Conservation (phyloP, 148 eudicot species). For the Drosera capensis region DNA sequence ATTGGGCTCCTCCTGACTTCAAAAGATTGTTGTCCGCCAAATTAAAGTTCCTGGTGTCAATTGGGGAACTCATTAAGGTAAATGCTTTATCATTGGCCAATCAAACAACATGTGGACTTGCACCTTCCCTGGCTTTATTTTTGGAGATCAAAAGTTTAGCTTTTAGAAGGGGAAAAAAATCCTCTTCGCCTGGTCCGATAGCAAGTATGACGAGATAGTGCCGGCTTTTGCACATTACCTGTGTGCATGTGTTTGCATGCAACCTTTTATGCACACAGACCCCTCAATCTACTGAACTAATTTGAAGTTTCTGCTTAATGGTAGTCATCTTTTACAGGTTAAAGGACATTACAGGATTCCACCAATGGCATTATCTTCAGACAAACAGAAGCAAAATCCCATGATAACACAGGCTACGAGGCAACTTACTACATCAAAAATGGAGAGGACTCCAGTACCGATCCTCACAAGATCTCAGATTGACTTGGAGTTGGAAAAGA, state of each 20-base stretch:
- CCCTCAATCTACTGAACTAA: not conserved
- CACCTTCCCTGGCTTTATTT: not conserved
- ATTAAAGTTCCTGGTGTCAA: constrained; percentile 67
- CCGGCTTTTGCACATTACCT: no score
- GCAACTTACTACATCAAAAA: constrained; percentile 24
- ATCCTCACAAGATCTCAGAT: constrained; percentile 37
- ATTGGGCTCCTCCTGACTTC: constrained; percentile 96
- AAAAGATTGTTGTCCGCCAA: constrained; percentile 71
- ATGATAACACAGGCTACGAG: constrained; percentile 26
- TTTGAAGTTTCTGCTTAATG: not conserved
- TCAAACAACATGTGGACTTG: not conserved
- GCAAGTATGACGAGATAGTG: no score
- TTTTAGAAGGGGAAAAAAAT: no score
- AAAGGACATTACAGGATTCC: constrained; percentile 57
- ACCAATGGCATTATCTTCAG: constrained; percentile 21
- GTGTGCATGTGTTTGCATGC: not conserved
- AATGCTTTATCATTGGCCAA: constrained; percentile 1
- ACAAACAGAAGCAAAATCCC: constrained; percentile 30
- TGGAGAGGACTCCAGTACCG: constrained; percentile 29
- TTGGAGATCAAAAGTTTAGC: no score
- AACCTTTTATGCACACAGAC: not conserved
- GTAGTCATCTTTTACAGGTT: constrained; percentile 24
- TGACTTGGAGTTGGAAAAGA: constrained; percentile 65
- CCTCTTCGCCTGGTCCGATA: no score
- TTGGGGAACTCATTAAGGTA: constrained; percentile 81